Conservation (phyloP, 1,284 basidiomycete species). For the Apiotrichum laibachii region DNA sequence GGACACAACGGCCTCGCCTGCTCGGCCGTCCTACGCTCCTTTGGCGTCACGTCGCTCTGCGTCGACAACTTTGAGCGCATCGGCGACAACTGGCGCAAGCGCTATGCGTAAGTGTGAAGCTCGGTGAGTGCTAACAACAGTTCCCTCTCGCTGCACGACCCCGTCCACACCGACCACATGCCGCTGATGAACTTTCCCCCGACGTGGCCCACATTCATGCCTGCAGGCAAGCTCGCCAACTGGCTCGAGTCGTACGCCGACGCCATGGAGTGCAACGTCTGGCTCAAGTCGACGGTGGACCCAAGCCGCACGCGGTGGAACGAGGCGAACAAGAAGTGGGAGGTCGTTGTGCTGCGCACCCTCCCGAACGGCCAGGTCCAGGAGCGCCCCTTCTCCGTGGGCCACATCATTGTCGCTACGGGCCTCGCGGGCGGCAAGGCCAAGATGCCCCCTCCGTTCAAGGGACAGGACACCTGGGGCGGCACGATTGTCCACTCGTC, state of each 20-base stretch:
- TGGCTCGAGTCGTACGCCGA: constrained; percentile 68
- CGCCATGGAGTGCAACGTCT: constrained; percentile 63
- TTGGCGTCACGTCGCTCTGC: constrained; percentile 60
- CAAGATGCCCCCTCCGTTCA: constrained; percentile 52
- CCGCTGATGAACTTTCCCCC: constrained; percentile 33
- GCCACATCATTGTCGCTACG: constrained; percentile 58
- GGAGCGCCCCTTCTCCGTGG: constrained; percentile 56
- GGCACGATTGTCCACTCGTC: constrained; percentile 62
- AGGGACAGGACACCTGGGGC: constrained; percentile 57
- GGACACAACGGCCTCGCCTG: constrained; percentile 65
- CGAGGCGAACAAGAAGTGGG: constrained; percentile 56
- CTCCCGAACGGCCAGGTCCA: constrained; percentile 44
- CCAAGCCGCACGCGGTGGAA: constrained; percentile 53
- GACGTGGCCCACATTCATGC: constrained; percentile 39
- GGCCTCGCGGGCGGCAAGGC: constrained; percentile 62
- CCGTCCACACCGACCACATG: constrained; percentile 55
- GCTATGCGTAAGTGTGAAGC: constrained; percentile 54
- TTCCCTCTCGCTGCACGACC: constrained; percentile 62
- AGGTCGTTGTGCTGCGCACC: constrained; percentile 55
- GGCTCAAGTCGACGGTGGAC: constrained; percentile 59
- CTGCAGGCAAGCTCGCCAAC: constrained; percentile 60
- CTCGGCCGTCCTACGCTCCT: constrained; percentile 60
- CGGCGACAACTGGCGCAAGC: constrained; percentile 60
- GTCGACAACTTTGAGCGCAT: constrained; percentile 59
- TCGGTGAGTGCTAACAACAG: neutral